Evolutionary conservation across 306 rosid species (phyloP), one percentile per base, ranked within the genome.

Genomic region (Geum urbanum): DNA sequence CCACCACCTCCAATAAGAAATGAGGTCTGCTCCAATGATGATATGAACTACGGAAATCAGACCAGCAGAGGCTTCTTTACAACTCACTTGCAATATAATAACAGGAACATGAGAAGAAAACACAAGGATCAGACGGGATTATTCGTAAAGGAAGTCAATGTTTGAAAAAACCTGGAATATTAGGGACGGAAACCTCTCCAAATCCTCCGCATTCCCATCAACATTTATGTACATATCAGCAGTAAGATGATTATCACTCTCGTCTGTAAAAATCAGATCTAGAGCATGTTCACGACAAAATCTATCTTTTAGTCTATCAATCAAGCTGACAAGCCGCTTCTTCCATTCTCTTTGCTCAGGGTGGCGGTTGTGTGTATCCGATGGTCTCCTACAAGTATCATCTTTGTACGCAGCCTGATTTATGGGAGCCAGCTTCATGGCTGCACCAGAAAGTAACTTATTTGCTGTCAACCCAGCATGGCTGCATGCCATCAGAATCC

Each of bases 291-390:
- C 95, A 53, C 88, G 95, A 74, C 99, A 91, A 81, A 95, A 95
- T 66, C 92, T 83, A 72, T 95, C 91, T 79, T 95, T 95, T 81
- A 95, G 83, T 72, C 91, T 86, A 77, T 95, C 99, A 59, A 89
- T 91, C 5, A 96, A 87, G 82, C 88, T 74, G 53, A 60, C 95
- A 53, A 95, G 96, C 69, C 97, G 85, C 77, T 87, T 91, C 85
- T 80, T 91, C 99, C 99, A 95, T 78, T 91, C 99, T 81, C 99
- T 86, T 81, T 91, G 99, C 82, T 91, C 99, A 73, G 97, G 97
- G 79, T 95, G 96, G 62, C 96, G 99, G 69, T 91, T 91, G 79
- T 90, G 97, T 83, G 89, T 89, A 61, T 95, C 97, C 19, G 86
- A 79, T 70, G 80, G 67, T 81, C 87, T 80, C 79, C 90, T 88